Percentiles rank a stretch among this genome's conserved stretches.
phyloP scores from a whole-genome alignment of 179 eudicot species.

The Beta macrorhiza region DNA sequence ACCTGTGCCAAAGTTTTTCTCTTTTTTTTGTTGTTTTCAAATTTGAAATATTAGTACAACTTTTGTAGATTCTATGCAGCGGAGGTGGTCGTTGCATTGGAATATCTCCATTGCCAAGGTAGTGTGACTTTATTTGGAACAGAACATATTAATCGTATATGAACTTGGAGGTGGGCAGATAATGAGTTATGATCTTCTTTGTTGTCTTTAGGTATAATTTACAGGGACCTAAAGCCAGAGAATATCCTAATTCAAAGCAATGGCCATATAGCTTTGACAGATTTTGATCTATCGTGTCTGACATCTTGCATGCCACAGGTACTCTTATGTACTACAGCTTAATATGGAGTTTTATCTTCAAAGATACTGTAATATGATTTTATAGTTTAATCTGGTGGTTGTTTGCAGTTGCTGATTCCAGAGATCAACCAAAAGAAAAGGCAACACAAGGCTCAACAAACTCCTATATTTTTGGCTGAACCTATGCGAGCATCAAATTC shows the following conservation, averaged over 20 bases:
- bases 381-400: neutral
- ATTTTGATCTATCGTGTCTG: constrained; percentile 95
- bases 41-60: constrained; percentile 20
- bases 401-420: constrained; percentile 68
- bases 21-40: neutral
- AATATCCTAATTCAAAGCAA: constrained; percentile 72
- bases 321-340: constrained; percentile 2
- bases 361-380: neutral
- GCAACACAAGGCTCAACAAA: constrained; percentile 57
- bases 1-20: neutral
- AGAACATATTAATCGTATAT: neutral
- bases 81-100: constrained; percentile 86
- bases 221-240: constrained; percentile 96
- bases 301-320: constrained; percentile 99
- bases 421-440: constrained; percentile 63
- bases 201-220: constrained; percentile 65
- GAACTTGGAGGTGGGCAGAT: neutral
- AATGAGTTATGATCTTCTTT: constrained; percentile 9
- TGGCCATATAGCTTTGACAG: constrained; percentile 89
- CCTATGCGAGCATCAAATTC: constrained; percentile 98
- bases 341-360: neutral
- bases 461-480: constrained; percentile 89
- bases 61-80: constrained; percentile 84
- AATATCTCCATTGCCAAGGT: constrained; percentile 99
- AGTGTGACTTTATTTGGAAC: constrained; percentile 16